These are phyloP conservation scores for Cryptococcus deneoformans DNA, from an alignment of 1,284 basidiomycete species.

Conservation along the genomic window DNA sequence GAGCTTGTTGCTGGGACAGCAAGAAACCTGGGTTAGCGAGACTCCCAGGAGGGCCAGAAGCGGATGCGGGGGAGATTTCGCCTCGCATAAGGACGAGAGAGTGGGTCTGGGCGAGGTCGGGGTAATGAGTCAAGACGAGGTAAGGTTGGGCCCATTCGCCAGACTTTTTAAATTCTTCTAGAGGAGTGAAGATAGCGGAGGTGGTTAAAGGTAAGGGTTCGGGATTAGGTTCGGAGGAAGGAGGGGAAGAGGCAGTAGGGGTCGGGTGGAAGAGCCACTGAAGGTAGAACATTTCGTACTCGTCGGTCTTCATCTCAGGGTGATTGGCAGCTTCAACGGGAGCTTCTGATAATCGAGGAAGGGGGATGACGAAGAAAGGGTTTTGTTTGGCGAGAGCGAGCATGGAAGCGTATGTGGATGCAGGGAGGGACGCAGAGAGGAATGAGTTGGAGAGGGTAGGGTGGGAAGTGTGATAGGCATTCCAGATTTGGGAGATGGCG, in stretches of 20 bases:
- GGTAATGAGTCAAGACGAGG: constrained; percentile 87
- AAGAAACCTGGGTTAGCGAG: constrained; percentile 54
- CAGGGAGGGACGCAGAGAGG: constrained; percentile 73
- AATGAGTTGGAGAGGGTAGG: constrained; percentile 74
- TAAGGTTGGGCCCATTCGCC: constrained; percentile 87
- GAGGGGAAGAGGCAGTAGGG: constrained; percentile 55
- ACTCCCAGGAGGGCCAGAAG: constrained; percentile 28
- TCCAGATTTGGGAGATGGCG: constrained; percentile 79
- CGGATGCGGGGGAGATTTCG: constrained; percentile 69
- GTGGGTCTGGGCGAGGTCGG: constrained; percentile 79
- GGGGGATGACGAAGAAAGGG: constrained; percentile 73
- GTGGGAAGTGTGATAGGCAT: constrained; percentile 77
- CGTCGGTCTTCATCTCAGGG: constrained; percentile 50
- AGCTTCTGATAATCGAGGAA: constrained; percentile 53
- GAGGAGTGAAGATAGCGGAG: constrained; percentile 83
- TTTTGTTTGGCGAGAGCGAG: constrained; percentile 60
- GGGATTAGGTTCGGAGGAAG: constrained; percentile 47
- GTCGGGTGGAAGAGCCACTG: constrained; percentile 77
- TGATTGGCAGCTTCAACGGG: constrained; percentile 19
- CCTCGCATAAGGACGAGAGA: constrained; percentile 84
- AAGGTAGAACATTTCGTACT: constrained; percentile 83
- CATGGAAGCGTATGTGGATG: constrained; percentile 72
- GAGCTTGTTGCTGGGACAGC: constrained; percentile 74
- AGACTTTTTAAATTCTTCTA: constrained; percentile 90
- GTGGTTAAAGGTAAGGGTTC: constrained; percentile 45